These are phyloP conservation scores for Chlorella sp. DNA, from an alignment of 139 green algal genomes.

Conservation along the genomic window DNA sequence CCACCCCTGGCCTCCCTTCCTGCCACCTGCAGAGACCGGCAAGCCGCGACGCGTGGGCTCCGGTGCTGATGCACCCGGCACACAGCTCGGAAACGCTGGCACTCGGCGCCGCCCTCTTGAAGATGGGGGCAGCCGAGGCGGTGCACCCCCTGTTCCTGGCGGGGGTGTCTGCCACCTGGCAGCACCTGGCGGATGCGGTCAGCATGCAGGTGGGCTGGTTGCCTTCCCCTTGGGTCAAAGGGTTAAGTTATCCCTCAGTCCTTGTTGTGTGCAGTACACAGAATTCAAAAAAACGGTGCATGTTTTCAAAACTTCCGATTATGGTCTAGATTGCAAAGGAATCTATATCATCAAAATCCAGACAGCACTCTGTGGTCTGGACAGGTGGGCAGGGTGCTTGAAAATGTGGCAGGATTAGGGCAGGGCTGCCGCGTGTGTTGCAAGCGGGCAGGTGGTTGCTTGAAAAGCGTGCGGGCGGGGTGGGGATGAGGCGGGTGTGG, in stretches of 20 bases:
- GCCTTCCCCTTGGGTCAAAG: no score
- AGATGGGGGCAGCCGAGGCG: conserved; percentile 29
- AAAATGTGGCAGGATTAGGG: neutral
- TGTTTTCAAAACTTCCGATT: no score
- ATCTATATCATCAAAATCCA: no score
- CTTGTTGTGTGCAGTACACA: conserved; percentile 8
- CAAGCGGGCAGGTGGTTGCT: no score
- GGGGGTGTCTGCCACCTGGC: conserved; percentile 4
- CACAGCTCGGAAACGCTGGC: conserved; percentile 35
- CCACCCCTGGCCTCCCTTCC: neutral
- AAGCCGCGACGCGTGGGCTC: conserved; percentile 23
- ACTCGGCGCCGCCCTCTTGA: conserved; percentile 35
- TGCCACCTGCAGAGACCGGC: neutral
- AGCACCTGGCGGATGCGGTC: conserved; percentile 10
- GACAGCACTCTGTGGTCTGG: no score
- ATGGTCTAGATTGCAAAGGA: no score
- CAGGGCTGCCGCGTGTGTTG: no score
- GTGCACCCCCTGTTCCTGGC: conserved; percentile 42
- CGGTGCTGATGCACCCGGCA: conserved; percentile 13
- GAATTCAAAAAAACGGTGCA: no score
- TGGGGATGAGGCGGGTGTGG: neutral
- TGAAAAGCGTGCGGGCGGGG: neutral
- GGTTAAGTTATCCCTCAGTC: no score
- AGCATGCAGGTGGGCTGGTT: conserved; percentile 10
- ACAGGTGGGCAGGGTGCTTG: neutral